Evolutionary conservation across 2,329 filamentous ascomycete genomes (phyloP).

Genomic region (Apiospora pterosperma): DNA sequence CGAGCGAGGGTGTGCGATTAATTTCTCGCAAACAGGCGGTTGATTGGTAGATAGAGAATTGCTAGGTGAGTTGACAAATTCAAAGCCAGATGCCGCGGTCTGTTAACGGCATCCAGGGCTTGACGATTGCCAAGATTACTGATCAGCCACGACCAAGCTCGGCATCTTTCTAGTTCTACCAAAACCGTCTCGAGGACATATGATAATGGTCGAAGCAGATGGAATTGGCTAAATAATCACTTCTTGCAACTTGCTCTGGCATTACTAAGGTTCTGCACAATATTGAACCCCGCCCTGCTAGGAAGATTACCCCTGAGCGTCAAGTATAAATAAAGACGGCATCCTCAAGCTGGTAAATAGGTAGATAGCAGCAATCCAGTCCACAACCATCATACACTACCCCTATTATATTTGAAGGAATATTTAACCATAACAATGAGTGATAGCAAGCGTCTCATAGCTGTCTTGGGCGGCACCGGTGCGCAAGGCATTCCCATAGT

Average conservation of each 20-base stretch:
- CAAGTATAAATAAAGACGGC: too few species aligned
- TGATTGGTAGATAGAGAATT: neutral
- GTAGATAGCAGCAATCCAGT: neutral
- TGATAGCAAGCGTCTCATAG: constrained; percentile 20
- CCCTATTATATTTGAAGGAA: neutral
- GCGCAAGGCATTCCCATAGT: constrained; percentile 49
- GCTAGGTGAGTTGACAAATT: neutral
- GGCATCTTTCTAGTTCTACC: too few species aligned
- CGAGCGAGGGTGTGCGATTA: too few species aligned
- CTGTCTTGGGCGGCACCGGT: constrained; percentile 36
- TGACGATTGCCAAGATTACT: neutral
- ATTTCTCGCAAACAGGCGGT: neutral
- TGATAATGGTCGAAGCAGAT: too few species aligned
- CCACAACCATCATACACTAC: neutral
- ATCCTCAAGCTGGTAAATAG: too few species aligned
- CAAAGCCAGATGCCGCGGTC: neutral
- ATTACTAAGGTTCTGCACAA: constrained; percentile 15
- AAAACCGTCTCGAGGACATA: too few species aligned
- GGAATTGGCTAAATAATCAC: neutral
- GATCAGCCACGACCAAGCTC: too few species aligned
- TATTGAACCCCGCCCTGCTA: too few species aligned
- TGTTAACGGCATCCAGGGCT: neutral
- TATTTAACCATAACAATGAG: neutral
- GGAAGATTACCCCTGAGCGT: too few species aligned
- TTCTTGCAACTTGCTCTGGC: neutral